These are phyloP conservation scores for Camelina neglecta DNA, from an alignment of 345 rosid species.

Conservation along the genomic window DNA sequence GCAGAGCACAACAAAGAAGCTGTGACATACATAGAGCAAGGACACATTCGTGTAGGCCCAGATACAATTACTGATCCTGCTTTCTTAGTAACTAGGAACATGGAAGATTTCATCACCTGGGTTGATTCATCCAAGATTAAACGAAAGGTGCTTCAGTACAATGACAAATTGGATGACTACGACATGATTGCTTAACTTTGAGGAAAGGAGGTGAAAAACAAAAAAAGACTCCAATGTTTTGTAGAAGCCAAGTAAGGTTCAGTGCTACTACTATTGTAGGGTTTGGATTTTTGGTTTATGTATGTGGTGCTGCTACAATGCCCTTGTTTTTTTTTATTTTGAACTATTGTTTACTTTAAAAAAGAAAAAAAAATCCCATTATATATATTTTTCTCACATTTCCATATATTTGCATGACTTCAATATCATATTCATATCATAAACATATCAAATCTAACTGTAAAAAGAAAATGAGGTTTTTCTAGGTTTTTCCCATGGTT, in stretches of 20 bases:
- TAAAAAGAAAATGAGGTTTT: no score
- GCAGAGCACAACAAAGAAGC: constrained; percentile 93
- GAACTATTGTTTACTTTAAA: background rate
- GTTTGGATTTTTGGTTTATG: constrained; percentile 3
- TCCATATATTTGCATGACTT: background rate
- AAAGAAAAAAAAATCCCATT: background rate
- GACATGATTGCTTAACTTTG: constrained; percentile 63
- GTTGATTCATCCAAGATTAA: constrained; percentile 93
- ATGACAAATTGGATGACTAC: constrained; percentile 88
- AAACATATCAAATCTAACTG: no score
- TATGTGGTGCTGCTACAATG: background rate
- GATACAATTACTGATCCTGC: constrained; percentile 89
- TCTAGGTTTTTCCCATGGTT: no score
- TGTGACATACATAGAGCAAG: constrained; percentile 91
- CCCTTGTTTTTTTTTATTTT: background rate
- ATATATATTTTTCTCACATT: background rate
- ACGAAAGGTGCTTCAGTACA: constrained; percentile 82
- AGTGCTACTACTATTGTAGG: background rate
- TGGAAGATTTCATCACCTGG: constrained; percentile 96
- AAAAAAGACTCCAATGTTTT: background rate
- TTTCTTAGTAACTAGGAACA: constrained; percentile 84
- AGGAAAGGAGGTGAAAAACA: background rate
- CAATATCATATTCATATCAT: background rate
- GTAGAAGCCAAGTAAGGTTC: constrained; percentile 13
- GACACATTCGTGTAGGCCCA: constrained; percentile 91